Conservation (phyloP, 163 green algal species). For the Smithsoniella earleae region DNA sequence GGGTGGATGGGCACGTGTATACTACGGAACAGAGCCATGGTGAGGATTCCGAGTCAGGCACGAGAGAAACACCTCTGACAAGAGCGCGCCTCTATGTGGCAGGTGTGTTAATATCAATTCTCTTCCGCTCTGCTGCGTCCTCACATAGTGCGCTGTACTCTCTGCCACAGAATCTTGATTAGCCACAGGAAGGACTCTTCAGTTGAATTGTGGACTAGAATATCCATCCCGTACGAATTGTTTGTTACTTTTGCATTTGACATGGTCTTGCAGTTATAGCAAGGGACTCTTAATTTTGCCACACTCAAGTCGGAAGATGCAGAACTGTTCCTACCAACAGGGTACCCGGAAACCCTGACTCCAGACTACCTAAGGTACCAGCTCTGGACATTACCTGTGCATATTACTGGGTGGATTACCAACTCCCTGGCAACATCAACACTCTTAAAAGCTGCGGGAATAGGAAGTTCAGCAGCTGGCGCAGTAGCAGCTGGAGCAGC, state of each 20-base stretch:
- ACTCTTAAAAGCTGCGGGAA: constrained; percentile 66
- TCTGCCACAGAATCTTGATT: neutral
- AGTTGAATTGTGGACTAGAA: neutral
- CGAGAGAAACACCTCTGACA: no score
- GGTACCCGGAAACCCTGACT: constrained; percentile 48
- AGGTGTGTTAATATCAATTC: no score
- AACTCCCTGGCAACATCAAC: constrained; percentile 56
- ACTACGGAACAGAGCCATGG: no score
- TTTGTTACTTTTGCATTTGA: neutral
- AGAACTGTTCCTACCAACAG: constrained; percentile 51
- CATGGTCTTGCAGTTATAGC: neutral
- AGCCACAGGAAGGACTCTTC: neutral
- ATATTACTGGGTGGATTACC: constrained; percentile 52
- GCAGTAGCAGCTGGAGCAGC: constrained; percentile 47
- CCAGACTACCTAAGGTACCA: constrained; percentile 64
- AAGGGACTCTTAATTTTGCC: no score
- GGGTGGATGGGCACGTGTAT: no score
- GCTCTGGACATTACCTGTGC: constrained; percentile 58
- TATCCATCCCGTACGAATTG: neutral
- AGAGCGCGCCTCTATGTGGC: no score
- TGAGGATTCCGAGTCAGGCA: no score
- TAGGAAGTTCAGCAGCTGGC: constrained; percentile 41
- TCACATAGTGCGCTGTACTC: neutral
- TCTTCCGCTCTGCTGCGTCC: no score
- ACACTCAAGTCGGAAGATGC: no score